Percentiles rank a stretch among this genome's conserved stretches.
These are phyloP conservation scores for Ruellia speciosa DNA, from an alignment of 305 asterid genomes.

Conservation along the genomic window DNA sequence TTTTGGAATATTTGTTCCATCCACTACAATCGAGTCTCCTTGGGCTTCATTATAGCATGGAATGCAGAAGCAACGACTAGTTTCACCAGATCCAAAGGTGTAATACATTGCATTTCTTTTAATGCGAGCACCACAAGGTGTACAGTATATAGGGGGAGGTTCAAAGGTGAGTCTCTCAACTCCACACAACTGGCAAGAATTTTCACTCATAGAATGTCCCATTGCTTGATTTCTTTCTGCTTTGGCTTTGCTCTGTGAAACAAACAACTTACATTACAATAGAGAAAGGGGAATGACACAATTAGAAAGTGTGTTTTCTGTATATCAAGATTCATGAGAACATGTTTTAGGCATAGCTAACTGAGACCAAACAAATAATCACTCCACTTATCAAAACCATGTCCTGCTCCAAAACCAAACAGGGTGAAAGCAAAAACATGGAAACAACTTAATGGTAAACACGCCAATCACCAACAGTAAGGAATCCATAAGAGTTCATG, in stretches of 20 bases:
- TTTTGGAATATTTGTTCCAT: slow-evolving; percentile 58
- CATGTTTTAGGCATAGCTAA: too few species aligned
- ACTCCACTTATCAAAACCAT: too few species aligned
- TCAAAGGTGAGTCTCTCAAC: slow-evolving; percentile 92
- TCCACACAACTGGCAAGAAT: slow-evolving; percentile 97
- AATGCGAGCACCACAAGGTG: slow-evolving; percentile 87
- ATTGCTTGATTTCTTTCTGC: slow-evolving; percentile 89
- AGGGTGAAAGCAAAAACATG: too few species aligned
- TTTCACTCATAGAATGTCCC: slow-evolving; percentile 89
- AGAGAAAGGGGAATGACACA: slow-evolving; percentile 10
- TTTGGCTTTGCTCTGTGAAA: slow-evolving; percentile 81
- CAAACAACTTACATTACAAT: slow-evolving; percentile 5
- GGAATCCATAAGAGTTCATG: too few species aligned
- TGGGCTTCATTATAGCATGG: slow-evolving; percentile 82
- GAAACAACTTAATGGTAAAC: too few species aligned
- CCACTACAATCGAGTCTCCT: slow-evolving; percentile 75
- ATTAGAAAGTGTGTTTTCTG: too few species aligned
- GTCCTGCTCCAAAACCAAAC: too few species aligned
- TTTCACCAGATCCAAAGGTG: slow-evolving; percentile 77
- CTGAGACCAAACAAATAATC: too few species aligned
- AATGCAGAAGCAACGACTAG: slow-evolving; percentile 87
- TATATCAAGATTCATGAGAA: too few species aligned
- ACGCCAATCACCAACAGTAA: too few species aligned
- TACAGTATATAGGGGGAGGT: slow-evolving; percentile 87
- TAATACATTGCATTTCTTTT: slow-evolving; percentile 93